Conservation (phyloP, 805 yeast genomes). For the Maudiozyma barnettii region DNA sequence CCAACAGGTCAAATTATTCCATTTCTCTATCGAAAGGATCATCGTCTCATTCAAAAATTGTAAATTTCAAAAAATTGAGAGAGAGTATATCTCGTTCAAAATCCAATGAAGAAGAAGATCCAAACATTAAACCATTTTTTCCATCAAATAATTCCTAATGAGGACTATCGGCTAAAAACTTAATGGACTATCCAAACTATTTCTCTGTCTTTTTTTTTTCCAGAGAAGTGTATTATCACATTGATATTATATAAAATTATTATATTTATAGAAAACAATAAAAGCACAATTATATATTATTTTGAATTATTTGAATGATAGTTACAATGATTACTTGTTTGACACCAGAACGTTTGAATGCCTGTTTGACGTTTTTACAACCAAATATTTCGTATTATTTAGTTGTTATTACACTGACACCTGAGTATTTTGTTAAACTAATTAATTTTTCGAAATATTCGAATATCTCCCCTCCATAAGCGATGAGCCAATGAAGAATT, state of each 20-base stretch:
- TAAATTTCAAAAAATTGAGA: not conserved
- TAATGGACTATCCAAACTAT: too few species aligned
- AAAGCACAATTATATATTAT: not conserved
- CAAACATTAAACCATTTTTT: not conserved
- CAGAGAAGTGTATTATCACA: too few species aligned
- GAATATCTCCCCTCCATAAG: not conserved
- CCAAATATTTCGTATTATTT: too few species aligned
- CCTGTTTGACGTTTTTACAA: too few species aligned
- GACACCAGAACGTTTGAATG: not conserved
- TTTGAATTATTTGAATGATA: too few species aligned
- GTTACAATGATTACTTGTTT: too few species aligned
- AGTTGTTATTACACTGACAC: not conserved
- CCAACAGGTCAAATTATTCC: not conserved
- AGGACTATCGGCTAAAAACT: not conserved
- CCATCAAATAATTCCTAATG: not conserved
- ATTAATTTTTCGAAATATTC: not conserved
- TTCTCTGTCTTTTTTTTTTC: too few species aligned
- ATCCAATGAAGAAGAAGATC: not conserved
- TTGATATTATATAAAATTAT: too few species aligned
- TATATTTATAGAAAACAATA: not conserved
- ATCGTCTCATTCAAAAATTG: not conserved
- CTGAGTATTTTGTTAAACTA: not conserved
- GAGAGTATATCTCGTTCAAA: not conserved
- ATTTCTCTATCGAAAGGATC: constrained; percentile 2
- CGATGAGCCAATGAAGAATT: not conserved